These are phyloP conservation scores for Abrus pulchellus DNA, from an alignment of 306 rosid species.

Conservation along the genomic window DNA sequence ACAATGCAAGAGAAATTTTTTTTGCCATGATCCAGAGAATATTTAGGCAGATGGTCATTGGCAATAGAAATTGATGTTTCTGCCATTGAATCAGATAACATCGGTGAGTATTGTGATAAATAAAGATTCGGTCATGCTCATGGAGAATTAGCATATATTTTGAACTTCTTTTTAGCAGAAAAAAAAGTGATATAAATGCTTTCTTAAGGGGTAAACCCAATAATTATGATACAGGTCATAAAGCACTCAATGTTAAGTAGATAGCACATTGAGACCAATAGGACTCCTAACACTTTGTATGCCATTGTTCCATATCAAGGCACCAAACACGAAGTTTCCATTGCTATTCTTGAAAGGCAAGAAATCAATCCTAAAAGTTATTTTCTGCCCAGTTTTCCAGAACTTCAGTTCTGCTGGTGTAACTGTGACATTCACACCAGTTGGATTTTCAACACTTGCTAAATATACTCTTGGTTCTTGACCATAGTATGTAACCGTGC, in stretches of 20 bases:
- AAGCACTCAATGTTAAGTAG: slow-evolving; percentile 43
- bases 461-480: slow-evolving; percentile 55
- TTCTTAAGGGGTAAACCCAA: neutral
- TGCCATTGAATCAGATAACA: slow-evolving; percentile 23
- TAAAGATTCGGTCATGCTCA: slow-evolving; percentile 19
- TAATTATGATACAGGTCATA: neutral
- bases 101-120: neutral
- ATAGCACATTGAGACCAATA: slow-evolving; percentile 63
- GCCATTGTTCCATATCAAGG: slow-evolving; percentile 74
- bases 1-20: neutral
- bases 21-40: neutral
- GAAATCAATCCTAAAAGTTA: slow-evolving; percentile 60
- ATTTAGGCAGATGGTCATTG: neutral
- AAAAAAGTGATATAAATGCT: slow-evolving; percentile 8
- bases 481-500: slow-evolving; percentile 68
- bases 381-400: slow-evolving; percentile 51
- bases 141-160: neutral
- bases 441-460: slow-evolving; percentile 62
- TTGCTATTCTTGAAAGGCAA: slow-evolving; percentile 60
- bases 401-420: slow-evolving; percentile 56
- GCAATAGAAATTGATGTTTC: neutral
- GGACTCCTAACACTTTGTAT: slow-evolving; percentile 70
- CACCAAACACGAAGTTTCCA: slow-evolving; percentile 77
- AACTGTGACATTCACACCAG: slow-evolving; percentile 61
- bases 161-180: no score